These are phyloP conservation scores for Hygrophorus pudorinus DNA, from an alignment of 768 basidiomycete species.

Conservation along the genomic window DNA sequence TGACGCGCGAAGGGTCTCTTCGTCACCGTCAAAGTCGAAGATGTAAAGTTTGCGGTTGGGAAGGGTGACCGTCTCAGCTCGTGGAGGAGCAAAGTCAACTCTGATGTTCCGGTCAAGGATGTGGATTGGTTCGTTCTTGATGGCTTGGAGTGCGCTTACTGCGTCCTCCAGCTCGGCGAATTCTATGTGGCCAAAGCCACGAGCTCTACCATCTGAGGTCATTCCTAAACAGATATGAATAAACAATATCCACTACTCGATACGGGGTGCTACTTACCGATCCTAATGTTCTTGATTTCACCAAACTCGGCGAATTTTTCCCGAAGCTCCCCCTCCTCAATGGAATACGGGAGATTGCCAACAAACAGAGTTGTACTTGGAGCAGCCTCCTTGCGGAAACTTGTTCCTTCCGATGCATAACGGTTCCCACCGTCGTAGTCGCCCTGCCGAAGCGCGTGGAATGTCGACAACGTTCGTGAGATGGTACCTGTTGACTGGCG, in stretches of 20 bases:
- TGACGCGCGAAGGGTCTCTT: constrained; percentile 15
- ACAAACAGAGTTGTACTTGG: constrained; percentile 34
- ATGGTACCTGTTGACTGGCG: constrained; percentile 14
- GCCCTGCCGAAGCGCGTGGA: constrained; percentile 4
- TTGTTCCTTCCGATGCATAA: not conserved
- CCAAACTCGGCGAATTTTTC: constrained; percentile 37
- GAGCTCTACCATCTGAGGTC: constrained; percentile 23
- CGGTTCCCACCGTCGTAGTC: not conserved
- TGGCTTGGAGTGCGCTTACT: constrained; percentile 23
- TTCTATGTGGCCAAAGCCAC: constrained; percentile 38
- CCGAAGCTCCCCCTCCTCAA: constrained; percentile 29
- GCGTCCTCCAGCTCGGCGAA: constrained; percentile 30
- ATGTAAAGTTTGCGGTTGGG: constrained; percentile 24
- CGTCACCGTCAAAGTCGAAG: constrained; percentile 17
- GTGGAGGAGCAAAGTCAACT: constrained; percentile 27
- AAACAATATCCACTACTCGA: constrained; percentile 2
- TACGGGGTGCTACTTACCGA: constrained; percentile 28
- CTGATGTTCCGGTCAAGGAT: constrained; percentile 35
- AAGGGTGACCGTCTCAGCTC: not conserved
- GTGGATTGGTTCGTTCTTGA: constrained; percentile 35
- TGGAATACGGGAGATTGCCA: constrained; percentile 44
- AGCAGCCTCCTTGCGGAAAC: constrained; percentile 3
- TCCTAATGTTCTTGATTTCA: constrained; percentile 21
- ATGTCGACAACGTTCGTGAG: constrained; percentile 17
- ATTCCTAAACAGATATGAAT: constrained; percentile 9